phyloP scores from a whole-genome alignment of 257 asterid species.

The Rehmannia glutinosa region DNA sequence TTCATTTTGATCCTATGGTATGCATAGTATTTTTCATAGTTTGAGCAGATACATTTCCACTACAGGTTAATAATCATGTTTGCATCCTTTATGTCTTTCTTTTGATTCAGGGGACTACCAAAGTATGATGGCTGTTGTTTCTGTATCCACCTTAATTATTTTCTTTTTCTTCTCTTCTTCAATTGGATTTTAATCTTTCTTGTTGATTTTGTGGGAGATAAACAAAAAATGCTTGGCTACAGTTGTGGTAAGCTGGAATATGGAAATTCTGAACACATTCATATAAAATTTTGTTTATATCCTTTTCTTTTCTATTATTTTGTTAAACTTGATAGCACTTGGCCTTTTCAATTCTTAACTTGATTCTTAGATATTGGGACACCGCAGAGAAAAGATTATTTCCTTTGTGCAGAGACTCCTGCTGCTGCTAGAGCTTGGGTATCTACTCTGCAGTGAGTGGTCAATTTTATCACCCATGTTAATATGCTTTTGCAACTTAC shows the following conservation, averaged over 20 bases:
- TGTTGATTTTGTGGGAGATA: constrained; percentile 2
- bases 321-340: not conserved
- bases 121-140: constrained; percentile 97
- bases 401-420: constrained; percentile 96
- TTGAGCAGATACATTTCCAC: not conserved
- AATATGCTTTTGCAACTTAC: constrained; percentile 7
- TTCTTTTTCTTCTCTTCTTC: not conserved
- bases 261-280: not conserved
- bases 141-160: constrained; percentile 66
- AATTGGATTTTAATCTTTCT: not conserved
- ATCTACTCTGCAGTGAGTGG: constrained; percentile 89
- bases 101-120: constrained; percentile 69
- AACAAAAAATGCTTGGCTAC: not conserved
- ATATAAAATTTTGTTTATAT: not conserved
- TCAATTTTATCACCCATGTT: constrained; percentile 19
- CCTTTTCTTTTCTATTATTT: not conserved
- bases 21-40: not conserved
- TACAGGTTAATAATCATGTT: constrained; percentile 9
- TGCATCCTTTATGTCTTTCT: constrained; percentile 21
- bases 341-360: constrained; percentile 41
- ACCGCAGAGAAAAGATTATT: constrained; percentile 86
- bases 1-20: constrained; percentile 3
- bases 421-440: constrained; percentile 98
- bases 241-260: not conserved
- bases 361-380: constrained; percentile 82